phyloP scores from a whole-genome alignment of 176 grass and related monocot species.

The Cenchrus americanus region DNA sequence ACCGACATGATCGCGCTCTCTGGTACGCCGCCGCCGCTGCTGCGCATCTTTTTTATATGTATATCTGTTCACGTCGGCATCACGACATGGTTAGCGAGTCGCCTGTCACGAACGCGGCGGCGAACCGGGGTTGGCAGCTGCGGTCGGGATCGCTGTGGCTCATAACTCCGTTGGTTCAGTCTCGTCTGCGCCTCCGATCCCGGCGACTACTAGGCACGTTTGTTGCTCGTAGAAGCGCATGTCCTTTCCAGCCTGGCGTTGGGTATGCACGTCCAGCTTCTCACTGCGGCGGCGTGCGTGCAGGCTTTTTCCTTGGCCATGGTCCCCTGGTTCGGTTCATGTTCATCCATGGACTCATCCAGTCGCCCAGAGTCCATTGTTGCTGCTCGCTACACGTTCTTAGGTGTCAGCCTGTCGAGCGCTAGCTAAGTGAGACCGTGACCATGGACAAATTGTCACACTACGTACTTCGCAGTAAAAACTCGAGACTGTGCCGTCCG shows the following conservation, averaged over 20 bases:
- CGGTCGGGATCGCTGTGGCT: not conserved
- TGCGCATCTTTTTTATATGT: too few species aligned
- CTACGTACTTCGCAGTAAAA: not conserved
- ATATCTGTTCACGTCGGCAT: too few species aligned
- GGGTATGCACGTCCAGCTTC: not conserved
- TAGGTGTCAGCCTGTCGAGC: not conserved
- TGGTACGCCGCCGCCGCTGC: slow-evolving; percentile 23
- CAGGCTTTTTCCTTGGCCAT: not conserved
- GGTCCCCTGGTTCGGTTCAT: slow-evolving; percentile 10
- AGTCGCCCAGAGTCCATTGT: not conserved
- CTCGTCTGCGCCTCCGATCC: not conserved
- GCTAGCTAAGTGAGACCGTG: not conserved
- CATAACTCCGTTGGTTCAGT: not conserved
- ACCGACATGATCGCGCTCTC: slow-evolving; percentile 90
- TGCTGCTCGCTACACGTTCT: not conserved
- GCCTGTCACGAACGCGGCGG: not conserved
- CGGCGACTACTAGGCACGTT: not conserved
- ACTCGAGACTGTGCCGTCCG: not conserved
- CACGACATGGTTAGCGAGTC: slow-evolving; percentile 11
- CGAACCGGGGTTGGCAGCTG: not conserved
- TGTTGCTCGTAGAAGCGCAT: not conserved
- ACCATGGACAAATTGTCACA: not conserved
- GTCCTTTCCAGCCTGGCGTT: slow-evolving; percentile 20
- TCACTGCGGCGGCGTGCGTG: not conserved
- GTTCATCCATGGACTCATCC: not conserved